Percentiles rank a stretch among this genome's conserved stretches.
Evolutionary conservation across 1,284 basidiomycete genomes (phyloP).

Genomic region (Phaffia rhodozyma): DNA sequence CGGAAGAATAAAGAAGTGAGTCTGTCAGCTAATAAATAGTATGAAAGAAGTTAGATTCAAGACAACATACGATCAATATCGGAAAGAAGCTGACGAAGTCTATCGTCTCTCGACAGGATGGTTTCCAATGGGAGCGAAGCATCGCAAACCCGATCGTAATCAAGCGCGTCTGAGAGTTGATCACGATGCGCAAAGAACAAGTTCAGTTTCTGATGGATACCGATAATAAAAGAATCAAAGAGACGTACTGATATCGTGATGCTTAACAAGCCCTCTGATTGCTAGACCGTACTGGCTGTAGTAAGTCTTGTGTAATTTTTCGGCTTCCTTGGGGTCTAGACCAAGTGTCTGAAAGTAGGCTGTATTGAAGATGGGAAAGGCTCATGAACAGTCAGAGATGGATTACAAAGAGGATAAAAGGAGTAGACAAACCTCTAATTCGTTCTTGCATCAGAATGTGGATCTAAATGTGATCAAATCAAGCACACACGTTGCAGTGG

Average conservation of each 20-base stretch:
- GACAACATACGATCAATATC: conserved; percentile 60
- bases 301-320: conserved; percentile 58
- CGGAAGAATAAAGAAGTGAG: neutral
- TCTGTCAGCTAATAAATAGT: too few relatives aligned
- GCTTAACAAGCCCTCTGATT: conserved; percentile 63
- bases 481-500: too few relatives aligned
- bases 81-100: conserved; percentile 53
- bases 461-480: conserved; percentile 37
- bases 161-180: conserved; percentile 53
- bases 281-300: conserved; percentile 53
- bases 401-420: neutral
- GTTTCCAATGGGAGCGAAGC: conserved; percentile 69
- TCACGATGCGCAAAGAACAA: neutral
- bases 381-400: neutral
- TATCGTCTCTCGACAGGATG: conserved; percentile 56
- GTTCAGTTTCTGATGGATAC: neutral
- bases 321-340: conserved; percentile 54
- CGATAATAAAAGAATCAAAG: conserved; percentile 5
- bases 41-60: neutral
- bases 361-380: conserved; percentile 27
- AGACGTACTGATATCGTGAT: conserved; percentile 60
- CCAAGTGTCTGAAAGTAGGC: conserved; percentile 66
- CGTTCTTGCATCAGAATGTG: conserved; percentile 63
- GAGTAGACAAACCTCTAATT: conserved; percentile 57
- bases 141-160: conserved; percentile 76